Evolutionary conservation across 108 stramenopile species (phyloP).

Genomic region (Discostella stelligeroides): DNA sequence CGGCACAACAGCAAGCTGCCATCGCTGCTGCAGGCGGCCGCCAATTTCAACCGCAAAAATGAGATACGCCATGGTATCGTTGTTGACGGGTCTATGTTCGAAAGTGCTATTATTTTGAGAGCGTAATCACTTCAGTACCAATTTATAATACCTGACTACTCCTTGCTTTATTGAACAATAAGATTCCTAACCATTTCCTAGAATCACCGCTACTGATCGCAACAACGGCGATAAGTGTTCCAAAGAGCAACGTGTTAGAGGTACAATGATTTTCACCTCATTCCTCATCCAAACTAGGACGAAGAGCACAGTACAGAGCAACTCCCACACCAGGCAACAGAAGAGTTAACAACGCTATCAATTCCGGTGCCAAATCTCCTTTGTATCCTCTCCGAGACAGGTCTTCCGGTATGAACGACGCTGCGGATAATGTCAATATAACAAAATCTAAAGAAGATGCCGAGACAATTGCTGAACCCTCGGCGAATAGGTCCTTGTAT

Average conservation of each 20-base stretch:
- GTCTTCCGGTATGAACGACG: constrained; percentile 64
- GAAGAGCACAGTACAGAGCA: constrained; percentile 59
- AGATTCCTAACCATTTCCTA: too few species aligned
- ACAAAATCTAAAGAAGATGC: constrained; percentile 63
- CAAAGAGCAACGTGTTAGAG: neutral
- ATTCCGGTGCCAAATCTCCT: constrained; percentile 14
- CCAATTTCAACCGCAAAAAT: constrained; percentile 38
- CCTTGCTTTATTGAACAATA: too few species aligned
- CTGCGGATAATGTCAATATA: constrained; percentile 49
- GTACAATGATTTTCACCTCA: neutral
- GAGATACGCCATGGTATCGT: constrained; percentile 25
- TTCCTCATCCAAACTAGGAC: constrained; percentile 53
- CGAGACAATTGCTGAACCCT: constrained; percentile 48
- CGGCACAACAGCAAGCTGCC: constrained; percentile 66
- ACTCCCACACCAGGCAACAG: constrained; percentile 61
- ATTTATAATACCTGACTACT: constrained; percentile 13
- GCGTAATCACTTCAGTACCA: constrained; percentile 8
- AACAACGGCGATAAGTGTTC: neutral
- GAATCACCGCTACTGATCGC: too few species aligned
- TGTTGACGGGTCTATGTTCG: constrained; percentile 1
- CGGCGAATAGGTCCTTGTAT: constrained; percentile 33
- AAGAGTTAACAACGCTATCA: constrained; percentile 53
- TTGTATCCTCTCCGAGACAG: constrained; percentile 41
- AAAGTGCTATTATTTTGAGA: constrained; percentile 11
- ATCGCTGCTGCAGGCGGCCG: constrained; percentile 53